Percentiles rank a stretch among this genome's conserved stretches.
Evolutionary conservation across 495 filamentous ascomycete genomes (phyloP).

Genomic region (Polyplosphaeria fusca): DNA sequence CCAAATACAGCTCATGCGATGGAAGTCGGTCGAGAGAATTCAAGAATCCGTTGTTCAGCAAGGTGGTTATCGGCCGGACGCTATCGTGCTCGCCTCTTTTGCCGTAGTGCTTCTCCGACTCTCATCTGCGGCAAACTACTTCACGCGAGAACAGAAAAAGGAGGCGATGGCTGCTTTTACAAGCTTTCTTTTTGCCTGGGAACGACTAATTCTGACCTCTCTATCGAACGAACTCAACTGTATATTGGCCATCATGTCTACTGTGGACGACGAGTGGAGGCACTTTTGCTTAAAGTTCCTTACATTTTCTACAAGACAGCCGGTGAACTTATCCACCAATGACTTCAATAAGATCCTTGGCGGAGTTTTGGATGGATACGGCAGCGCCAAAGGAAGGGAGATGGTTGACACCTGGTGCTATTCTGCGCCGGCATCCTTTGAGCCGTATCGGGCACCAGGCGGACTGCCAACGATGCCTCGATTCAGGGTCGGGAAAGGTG

Average conservation of each 20-base stretch:
- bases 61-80: conserved; percentile 17
- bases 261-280: conserved; percentile 13
- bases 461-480: conserved; percentile 27
- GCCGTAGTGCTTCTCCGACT: conserved; percentile 28
- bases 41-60: conserved; percentile 45
- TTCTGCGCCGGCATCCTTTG: conserved; percentile 8
- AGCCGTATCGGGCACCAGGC: conserved; percentile 24
- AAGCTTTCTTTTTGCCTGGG: conserved; percentile 24
- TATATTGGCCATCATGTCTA: conserved; percentile 22
- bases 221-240: conserved; percentile 23
- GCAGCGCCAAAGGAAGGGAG: conserved; percentile 19
- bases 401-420: conserved; percentile 31
- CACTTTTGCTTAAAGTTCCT: conserved; percentile 22
- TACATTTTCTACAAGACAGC: conserved; percentile 6
- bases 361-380: conserved; percentile 27
- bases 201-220: conserved; percentile 6
- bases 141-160: neutral
- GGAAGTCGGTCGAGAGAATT: conserved; percentile 48
- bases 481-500: conserved; percentile 13
- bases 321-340: conserved; percentile 7
- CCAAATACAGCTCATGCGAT: conserved; percentile 48
- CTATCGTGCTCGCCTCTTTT: conserved; percentile 32
- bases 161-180: conserved; percentile 12
- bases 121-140: neutral
- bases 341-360: conserved; percentile 29